Base-by-base conservation (phyloP, 176 grass and related monocot genomes). In the Luzula sylvatica region DNA sequence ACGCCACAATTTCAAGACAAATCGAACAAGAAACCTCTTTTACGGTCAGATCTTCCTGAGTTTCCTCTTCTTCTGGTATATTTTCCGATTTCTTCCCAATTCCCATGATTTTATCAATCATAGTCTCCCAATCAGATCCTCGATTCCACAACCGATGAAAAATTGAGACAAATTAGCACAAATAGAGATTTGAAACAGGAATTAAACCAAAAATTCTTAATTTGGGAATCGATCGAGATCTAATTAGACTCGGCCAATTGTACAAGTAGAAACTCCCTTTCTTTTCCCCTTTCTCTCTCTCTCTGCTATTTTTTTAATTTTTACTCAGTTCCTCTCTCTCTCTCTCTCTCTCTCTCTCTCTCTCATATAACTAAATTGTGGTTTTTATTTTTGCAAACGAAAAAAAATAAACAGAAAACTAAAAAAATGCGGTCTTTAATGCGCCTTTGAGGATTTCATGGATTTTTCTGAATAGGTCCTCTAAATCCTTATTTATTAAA, bases 1-100 rank as follows among this genome's bases (percentile, higher is more conserved):
- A 45, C 27, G 69, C 66, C 12, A 95, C 66, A 16, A 88, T 77
- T 43, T 88, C 80, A 47, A 95, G 83, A 68, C 89, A 95, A 67
- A 95, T 88, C 68, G 89, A 95, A 76, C 89, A 95, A 7, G 65
- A 61, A 24, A 66, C 66, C 7, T 61, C 71, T 38, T 73, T 55
- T 11, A 40, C 65, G 52, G 50, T 65, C 12, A 65, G 74, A 40
- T 82, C 60, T 20, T 55, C 74, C 1, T 58, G 73, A 12, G 25
- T 45, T 2, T 26, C 19, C 15, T 9, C 73, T 2, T 60, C 72
- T 13, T 42, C 55, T 40, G n/a, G n/a, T n/a, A n/a, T n/a, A 55
- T 65, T 20, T 52, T 68, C 72, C 47, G 21, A 38, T 56, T 56
- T 56, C 27, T 56, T 56, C 27, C 53, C 15, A 19, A 56, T 56